Evolutionary conservation across 2,329 filamentous ascomycete species (phyloP), one percentile per base, ranked within the genome.

Genomic region (Epichloe coenophiala): DNA sequence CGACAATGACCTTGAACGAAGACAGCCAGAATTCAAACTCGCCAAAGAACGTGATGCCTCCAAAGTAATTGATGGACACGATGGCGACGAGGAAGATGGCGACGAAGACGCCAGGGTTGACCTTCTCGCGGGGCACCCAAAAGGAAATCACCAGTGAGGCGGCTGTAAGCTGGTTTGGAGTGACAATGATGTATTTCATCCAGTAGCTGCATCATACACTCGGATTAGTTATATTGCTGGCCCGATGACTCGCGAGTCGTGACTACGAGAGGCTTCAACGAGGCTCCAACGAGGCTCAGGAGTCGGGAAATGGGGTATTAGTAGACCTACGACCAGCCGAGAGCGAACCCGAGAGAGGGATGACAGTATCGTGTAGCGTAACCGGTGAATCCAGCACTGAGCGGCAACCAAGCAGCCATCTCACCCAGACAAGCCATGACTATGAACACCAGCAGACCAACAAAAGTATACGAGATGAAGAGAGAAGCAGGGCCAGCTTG

Each of bases 121-220:
- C 73, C 43, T 68, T 71, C 0, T 84, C 76, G 31, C 77, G 68
- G 1, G 72, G 64, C 11, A 87, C 69, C 88, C 88, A 94, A 60
- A 81, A 89, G 57, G 84, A 80, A 52, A 94, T 84, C 51, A 91
- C 84, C 38, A 94, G 68, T 5, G 86, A 79, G n/a, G 77, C 80
- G 31, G 88, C 88, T 1, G 87, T 93, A 39, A 94, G 71, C 63
- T 94, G 87, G 61, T 93, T 93, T 1, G 88, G 87, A 1, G 86
- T 89, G 47, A 86, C 77, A 60, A 94, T 90, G 63, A 93, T 86
- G 65, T 93, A 93, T 79, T 90, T 77, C 68, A 82, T 77, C 77
- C 80, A 86, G 57, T 76, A 76, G 41, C 73, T 74, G 50, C 23
- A 7, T 12, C 5, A n/a, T 35, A 3, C 3, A 33, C 23, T 23